Evolutionary conservation across 805 yeast species (phyloP), one percentile per base, ranked within the genome.

Genomic region (Lipomyces orientalis): DNA sequence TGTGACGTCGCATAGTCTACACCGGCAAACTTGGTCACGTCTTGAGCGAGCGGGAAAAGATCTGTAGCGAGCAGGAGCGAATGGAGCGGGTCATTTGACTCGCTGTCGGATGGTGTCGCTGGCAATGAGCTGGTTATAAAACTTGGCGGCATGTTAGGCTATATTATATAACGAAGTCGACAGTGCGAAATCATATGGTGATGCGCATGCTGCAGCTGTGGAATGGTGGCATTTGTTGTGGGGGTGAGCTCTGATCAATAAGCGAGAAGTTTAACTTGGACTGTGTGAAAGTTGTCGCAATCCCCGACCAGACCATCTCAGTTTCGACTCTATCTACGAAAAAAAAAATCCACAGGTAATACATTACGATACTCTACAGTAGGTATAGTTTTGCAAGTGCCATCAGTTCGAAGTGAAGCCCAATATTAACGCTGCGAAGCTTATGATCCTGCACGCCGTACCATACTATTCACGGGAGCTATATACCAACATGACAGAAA

Each of bases 11-110:
- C 54, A 34, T 67, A 67, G 43, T 67, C 68, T 19, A 52, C 54
- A 3, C 69, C 70, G 8, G 71, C 72, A 58, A 69, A 69, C 31
- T 46, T 60, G 12, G 64, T 64, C 31, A 51, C 57, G 43, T 69
- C 64, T 9, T 62, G 37, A 6, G 56, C 35, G 10, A 35, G 60
- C 19, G 71, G 66, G 14, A 67, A 58, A 1, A 64, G 46, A 52
- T 68, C 71, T 1, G 63, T 39, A 8, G 66, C 34, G n/a, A 49
- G 39, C 5, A 60, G 35, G 8, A 60, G 57, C 22, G 62, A 49
- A 7, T 10, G 34, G 7, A 60, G 49, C 1, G 62, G 62, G 31
- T 39, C 62, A 6, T 52, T 34, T 3, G 49, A 43, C 10, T 43
- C 49, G 49, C 49, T 16, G 22, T 43, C 49, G 7, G 49, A 43